These are phyloP conservation scores for Naematelia encephala DNA, from an alignment of 768 basidiomycete species.

Conservation along the genomic window DNA sequence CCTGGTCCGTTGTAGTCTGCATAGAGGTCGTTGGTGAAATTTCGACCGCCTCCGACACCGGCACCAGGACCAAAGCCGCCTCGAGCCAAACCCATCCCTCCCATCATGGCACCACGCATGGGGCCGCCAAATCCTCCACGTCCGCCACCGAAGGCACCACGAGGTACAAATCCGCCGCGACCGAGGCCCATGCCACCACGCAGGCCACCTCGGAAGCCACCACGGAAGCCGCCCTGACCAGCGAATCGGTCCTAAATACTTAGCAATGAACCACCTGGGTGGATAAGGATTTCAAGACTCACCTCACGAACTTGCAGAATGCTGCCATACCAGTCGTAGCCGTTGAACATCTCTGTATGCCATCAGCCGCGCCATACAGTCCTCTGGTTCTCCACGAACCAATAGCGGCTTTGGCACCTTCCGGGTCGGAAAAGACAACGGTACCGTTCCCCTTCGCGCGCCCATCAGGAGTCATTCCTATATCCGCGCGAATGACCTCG, in stretches of 20 bases:
- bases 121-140: slow-evolving; percentile 34
- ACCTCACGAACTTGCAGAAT: slow-evolving; percentile 94
- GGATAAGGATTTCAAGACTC: slow-evolving; percentile 27
- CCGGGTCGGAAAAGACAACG: slow-evolving; percentile 86
- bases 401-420: slow-evolving; percentile 88
- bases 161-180: slow-evolving; percentile 56
- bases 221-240: slow-evolving; percentile 38
- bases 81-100: slow-evolving; percentile 27
- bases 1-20: slow-evolving; percentile 91
- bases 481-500: slow-evolving; percentile 91
- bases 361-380: background rate
- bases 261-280: background rate
- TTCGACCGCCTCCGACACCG: slow-evolving; percentile 57
- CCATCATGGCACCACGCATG: slow-evolving; percentile 38
- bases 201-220: slow-evolving; percentile 54
- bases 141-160: slow-evolving; percentile 60
- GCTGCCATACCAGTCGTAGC: slow-evolving; percentile 95
- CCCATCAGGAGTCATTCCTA: slow-evolving; percentile 81
- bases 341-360: slow-evolving; percentile 82
- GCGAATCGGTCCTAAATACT: slow-evolving; percentile 12
- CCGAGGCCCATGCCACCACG: slow-evolving; percentile 52
- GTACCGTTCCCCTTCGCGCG: slow-evolving; percentile 96
- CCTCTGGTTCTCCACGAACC: slow-evolving; percentile 57
- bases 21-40: slow-evolving; percentile 80
- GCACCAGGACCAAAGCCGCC: slow-evolving; percentile 51